Evolutionary conservation across 2,329 filamentous ascomycete species (phyloP), one percentile per base, ranked within the genome.

Genomic region (Cercospora zeae-maydis): DNA sequence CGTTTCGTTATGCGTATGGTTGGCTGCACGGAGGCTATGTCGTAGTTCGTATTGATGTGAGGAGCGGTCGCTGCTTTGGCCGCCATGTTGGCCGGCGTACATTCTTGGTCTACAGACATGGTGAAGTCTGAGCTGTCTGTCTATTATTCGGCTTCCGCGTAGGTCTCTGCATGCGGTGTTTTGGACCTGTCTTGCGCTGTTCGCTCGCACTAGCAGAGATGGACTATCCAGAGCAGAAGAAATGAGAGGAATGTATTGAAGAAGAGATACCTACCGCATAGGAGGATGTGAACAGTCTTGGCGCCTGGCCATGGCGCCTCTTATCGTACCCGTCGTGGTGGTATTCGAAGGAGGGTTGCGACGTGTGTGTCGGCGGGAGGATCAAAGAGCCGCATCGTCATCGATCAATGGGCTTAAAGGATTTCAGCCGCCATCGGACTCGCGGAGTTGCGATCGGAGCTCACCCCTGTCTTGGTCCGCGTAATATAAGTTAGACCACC

Each of bases 1-100:
- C 78, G 77, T 21, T 74, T 71, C 5, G 73, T 76, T 30, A 78
- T 61, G 11, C 69, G 70, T 51, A 80, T 70, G 72, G 59, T 59
- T n/a, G 67, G 51, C 37, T 62, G 52, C 8, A 24, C 33, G 2
- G 45, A 53, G 0, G 31, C 16, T 14, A 59, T 39, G n/a, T 53
- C 57, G 57, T 52, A 19, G 33, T 59, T 59, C 7, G 45, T 59
- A 24, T 39, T 53, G 45, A 52, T 59, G n/a, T 59, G 33, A 11
- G 47, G 13, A 10, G 19, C 19, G 13, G 45, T 52, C 21, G 33
- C 30, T 24, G 57, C 45, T 33, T 36, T n/a, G 7, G 21, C 14
- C 10, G 57, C 57, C 57, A 53, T 59, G 34, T n/a, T 39, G 57
- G 47, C 45, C 4, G 45, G 47, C 16, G 57, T 59, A 8, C 31